Conservation (phyloP, 1,139 yeast genomes). For the Candida sp. region DNA sequence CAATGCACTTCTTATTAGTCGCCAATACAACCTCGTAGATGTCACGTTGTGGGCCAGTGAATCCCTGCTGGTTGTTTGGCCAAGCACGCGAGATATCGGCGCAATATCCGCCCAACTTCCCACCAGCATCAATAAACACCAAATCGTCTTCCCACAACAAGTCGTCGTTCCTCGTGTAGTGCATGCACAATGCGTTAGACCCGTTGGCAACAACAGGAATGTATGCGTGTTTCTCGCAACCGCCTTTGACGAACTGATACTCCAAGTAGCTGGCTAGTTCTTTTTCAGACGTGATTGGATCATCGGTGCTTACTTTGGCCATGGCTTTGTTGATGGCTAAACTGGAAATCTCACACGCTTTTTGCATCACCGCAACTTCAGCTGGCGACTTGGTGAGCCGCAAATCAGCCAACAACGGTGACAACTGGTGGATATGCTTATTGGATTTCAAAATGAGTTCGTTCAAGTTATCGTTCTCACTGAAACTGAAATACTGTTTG, state of each 20-base stretch:
- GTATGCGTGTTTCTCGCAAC: slow-evolving; percentile 90
- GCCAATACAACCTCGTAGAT: slow-evolving; percentile 86
- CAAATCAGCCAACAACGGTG: slow-evolving; percentile 54
- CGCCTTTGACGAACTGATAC: slow-evolving; percentile 81
- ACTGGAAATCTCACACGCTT: slow-evolving; percentile 83
- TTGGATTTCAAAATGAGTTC: slow-evolving; percentile 25
- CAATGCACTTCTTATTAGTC: slow-evolving; percentile 82
- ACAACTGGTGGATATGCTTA: slow-evolving; percentile 47
- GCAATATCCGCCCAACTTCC: slow-evolving; percentile 91
- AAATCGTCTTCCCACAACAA: slow-evolving; percentile 73
- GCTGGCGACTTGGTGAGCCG: slow-evolving; percentile 76
- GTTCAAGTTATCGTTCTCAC: slow-evolving; percentile 10
- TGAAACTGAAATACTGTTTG: slow-evolving; percentile 13
- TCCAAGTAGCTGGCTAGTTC: slow-evolving; percentile 83
- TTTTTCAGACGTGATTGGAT: slow-evolving; percentile 68
- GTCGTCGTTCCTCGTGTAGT: slow-evolving; percentile 90
- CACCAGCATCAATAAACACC: slow-evolving; percentile 96
- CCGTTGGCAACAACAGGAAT: slow-evolving; percentile 98
- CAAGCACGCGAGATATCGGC: slow-evolving; percentile 97
- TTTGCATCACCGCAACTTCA: slow-evolving; percentile 80
- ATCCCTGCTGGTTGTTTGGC: slow-evolving; percentile 79
- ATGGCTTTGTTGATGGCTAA: slow-evolving; percentile 85
- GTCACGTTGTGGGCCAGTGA: slow-evolving; percentile 80
- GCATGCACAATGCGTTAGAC: slow-evolving; percentile 82
- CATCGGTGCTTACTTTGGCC: slow-evolving; percentile 50